Conservation (phyloP, 371 early-diverging fungal genomes). For the Mucor sp. region DNA sequence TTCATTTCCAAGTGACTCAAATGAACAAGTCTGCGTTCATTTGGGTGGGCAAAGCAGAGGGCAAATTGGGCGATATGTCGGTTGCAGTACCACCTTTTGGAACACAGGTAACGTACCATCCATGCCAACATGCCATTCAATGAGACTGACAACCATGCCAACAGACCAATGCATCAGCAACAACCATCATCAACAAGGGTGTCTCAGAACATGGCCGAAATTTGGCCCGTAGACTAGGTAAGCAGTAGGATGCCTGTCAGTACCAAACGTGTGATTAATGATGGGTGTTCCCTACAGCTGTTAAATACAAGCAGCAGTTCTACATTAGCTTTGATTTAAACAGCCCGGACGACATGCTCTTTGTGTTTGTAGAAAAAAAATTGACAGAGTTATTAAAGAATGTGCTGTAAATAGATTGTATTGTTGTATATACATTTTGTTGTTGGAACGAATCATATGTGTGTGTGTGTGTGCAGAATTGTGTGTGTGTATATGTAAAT, state of each 20-base stretch:
- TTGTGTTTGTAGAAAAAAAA: slow-evolving; percentile 53
- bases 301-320: slow-evolving; percentile 45
- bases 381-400: slow-evolving; percentile 37
- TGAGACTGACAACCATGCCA: neutral
- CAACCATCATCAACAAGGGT: slow-evolving; percentile 49
- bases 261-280: neutral
- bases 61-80: slow-evolving; percentile 44
- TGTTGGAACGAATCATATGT: neutral
- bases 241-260: neutral
- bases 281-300: slow-evolving; percentile 19
- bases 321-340: slow-evolving; percentile 40
- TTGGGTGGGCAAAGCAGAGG: slow-evolving; percentile 43
- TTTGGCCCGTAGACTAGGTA: slow-evolving; percentile 47
- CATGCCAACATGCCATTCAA: neutral
- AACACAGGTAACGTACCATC: slow-evolving; percentile 21
- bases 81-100: slow-evolving; percentile 44
- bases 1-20: slow-evolving; percentile 40
- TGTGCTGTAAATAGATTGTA: neutral
- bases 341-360: slow-evolving; percentile 42
- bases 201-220: slow-evolving; percentile 44
- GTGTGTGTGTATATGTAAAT: neutral
- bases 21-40: slow-evolving; percentile 42
- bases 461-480: neutral
- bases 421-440: slow-evolving; percentile 2
- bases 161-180: slow-evolving; percentile 41